Percentiles rank a stretch among this genome's conserved stretches.
These are phyloP conservation scores for Auriculariales sp. DNA, from an alignment of 768 basidiomycete genomes.

Conservation along the genomic window DNA sequence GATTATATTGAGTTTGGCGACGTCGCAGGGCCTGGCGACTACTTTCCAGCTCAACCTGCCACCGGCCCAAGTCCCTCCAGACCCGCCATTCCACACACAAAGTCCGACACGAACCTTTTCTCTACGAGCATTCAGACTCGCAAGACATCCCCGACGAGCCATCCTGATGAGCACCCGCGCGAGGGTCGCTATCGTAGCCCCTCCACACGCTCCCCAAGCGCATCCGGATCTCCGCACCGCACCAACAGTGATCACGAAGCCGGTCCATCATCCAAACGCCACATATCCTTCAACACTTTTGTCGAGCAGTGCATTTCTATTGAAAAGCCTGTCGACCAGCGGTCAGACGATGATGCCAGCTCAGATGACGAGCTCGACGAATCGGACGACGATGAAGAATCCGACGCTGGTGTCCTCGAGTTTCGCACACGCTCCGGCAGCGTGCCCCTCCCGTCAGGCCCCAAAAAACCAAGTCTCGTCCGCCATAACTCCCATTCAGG, in stretches of 20 bases:
- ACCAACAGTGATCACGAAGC: conserved; percentile 6
- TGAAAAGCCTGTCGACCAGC: conserved; percentile 66
- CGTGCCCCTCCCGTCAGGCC: conserved; percentile 11
- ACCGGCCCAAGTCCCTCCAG: conserved; percentile 21
- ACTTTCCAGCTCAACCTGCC: neutral
- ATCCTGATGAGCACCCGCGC: conserved; percentile 31
- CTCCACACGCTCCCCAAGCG: neutral
- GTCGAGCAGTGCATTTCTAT: conserved; percentile 93
- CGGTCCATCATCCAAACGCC: conserved; percentile 39
- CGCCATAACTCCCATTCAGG: conserved; percentile 13
- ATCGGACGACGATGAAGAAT: conserved; percentile 23
- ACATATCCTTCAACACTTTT: conserved; percentile 96
- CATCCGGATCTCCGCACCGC: conserved; percentile 17
- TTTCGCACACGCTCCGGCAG: conserved; percentile 33
- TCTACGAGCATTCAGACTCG: conserved; percentile 35
- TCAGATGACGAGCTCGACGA: conserved; percentile 42
- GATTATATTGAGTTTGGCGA: neutral
- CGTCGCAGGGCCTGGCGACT: neutral
- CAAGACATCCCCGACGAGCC: conserved; percentile 46
- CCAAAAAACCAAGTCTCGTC: neutral
- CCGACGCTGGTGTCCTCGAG: conserved; percentile 46
- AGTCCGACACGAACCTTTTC: conserved; percentile 75
- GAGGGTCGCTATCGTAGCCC: conserved; percentile 9
- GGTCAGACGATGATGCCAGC: conserved; percentile 57
- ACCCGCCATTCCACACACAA: conserved; percentile 62